Evolutionary conservation across 345 rosid species (phyloP).

Genomic region (Eucalyptus polyanthemos): DNA sequence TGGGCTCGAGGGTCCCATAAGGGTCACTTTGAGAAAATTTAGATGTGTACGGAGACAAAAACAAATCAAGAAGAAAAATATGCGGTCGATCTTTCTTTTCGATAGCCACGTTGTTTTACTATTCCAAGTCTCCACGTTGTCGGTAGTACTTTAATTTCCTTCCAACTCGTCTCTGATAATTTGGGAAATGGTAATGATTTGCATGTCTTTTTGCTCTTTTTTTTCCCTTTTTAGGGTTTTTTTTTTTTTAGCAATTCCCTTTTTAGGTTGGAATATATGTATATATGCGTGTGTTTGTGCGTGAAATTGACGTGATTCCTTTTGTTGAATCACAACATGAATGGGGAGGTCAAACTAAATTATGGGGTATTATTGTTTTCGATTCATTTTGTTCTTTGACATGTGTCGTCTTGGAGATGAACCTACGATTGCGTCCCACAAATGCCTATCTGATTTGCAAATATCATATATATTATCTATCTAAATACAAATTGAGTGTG

Average conservation of each 20-base stretch:
- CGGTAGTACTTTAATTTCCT: neutral
- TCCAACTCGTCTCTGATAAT: neutral
- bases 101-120: too few species aligned
- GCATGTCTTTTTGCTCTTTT: neutral
- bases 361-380: neutral
- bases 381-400: neutral
- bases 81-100: neutral
- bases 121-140: too few species aligned
- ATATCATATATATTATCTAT: neutral
- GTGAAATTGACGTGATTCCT: neutral
- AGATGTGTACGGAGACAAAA: neutral
- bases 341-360: neutral
- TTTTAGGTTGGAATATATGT: too few species aligned
- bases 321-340: neutral
- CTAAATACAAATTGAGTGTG: neutral
- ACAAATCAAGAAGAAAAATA: neutral
- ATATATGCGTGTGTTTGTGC: too few species aligned
- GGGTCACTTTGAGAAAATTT: neutral
- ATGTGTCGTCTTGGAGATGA: neutral
- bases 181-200: neutral
- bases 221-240: too few species aligned
- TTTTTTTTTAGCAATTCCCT: too few species aligned
- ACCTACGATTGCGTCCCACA: neutral
- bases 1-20: neutral
- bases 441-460: neutral